Base-by-base conservation (phyloP, 805 yeast species). In the Schwanniomyces vanrijiae region DNA sequence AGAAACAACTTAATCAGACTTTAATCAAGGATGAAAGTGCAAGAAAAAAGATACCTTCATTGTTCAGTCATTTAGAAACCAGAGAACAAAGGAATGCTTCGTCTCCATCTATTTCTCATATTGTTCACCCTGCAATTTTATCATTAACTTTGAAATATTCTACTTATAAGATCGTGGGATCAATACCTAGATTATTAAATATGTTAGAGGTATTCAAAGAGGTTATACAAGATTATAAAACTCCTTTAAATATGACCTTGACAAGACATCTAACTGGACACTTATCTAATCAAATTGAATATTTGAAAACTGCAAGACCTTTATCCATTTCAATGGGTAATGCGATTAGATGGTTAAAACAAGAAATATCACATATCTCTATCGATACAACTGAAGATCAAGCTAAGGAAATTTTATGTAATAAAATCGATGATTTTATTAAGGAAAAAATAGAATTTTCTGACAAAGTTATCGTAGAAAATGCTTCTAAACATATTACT, bases 281-380 rank as follows among this genome's bases (percentile, higher is more conserved):
- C 64, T 75, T 94, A 48, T 84, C 96, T 9, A 89, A 87, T 60
- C 99, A 94, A 68, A 94, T 94, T 54, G 99, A 92, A 63, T 89
- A 87, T 55, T 73, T 94, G 56, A 92, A 89, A 58, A 82, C 89
- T 8, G 91, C 97, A 3, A 81, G 99, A 52, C 97, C 98, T 0
- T 75, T 94, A 42, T 83, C 94, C 46, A 88, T 91, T 2, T 81
- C 96, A 0, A 94, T 94, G 99, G 99, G 99, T 45, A 94, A 91
- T 70, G 92, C 97, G 2, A 94, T 94, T 55, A 82, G 99, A 58
- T 91, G 97, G 97, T 77, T 94, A 53, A 94, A 94, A 61, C 98
- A 92, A 71, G 92, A 88, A 64, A 92, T 94, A 46, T 83, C 97
- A 0, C 77, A 80, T 37, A 81, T 92, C 42, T 84, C 90, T 48